A percentile compares a stretch with the other conserved stretches of the same genome.
phyloP scores from a whole-genome alignment of 2,329 filamentous ascomycete species.

The Diaporthe amygdali region DNA sequence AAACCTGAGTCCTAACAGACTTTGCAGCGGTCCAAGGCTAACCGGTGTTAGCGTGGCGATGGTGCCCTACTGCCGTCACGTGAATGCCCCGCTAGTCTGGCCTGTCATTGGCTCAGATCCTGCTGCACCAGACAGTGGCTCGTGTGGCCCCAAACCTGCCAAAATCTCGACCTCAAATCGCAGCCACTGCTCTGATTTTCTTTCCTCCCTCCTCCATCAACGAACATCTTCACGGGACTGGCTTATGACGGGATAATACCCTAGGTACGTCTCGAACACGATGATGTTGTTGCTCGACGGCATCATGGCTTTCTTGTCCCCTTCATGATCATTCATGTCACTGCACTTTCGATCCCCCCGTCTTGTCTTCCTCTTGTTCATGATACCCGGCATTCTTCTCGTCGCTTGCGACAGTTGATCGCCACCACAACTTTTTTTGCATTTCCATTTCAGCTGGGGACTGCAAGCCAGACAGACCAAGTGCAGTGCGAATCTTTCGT shows the following conservation, averaged over 20 bases:
- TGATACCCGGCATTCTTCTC: constrained; percentile 22
- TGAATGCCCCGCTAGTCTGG: neutral
- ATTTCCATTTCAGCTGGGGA: neutral
- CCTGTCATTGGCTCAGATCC: neutral
- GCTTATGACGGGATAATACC: constrained; percentile 27
- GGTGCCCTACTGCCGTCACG: neutral
- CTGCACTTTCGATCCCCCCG: constrained; percentile 13
- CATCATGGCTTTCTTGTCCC: constrained; percentile 13
- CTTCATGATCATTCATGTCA: constrained; percentile 1
- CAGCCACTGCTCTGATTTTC: neutral
- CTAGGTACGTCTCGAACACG: constrained; percentile 27
- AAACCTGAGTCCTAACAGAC: neutral
- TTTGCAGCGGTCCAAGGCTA: neutral
- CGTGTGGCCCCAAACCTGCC: neutral
- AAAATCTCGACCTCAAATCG: neutral
- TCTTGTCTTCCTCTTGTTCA: neutral
- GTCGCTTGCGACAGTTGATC: constrained; percentile 15
- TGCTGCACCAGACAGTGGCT: neutral
- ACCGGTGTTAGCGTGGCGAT: neutral
- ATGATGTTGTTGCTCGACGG: constrained; percentile 24
- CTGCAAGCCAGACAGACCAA: neutral
- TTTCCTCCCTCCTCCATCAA: constrained; percentile 16
- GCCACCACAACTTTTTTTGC: constrained; percentile 11
- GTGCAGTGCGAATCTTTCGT: neutral
- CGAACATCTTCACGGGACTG: constrained; percentile 28